phyloP scores from a whole-genome alignment of 1,284 basidiomycete species.

The Melampsora americana region DNA sequence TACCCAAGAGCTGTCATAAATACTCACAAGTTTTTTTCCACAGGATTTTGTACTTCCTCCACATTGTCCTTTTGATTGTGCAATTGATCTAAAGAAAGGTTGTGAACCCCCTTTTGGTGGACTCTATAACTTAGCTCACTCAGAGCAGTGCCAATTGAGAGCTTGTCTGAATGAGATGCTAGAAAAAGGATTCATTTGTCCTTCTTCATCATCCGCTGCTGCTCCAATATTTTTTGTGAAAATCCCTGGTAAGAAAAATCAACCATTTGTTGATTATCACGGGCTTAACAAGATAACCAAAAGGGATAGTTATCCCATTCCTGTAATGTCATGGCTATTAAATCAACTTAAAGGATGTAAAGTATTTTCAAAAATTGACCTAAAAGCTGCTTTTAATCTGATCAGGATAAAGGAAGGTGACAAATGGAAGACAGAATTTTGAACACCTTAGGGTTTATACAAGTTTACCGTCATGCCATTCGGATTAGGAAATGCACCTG shows the following conservation, averaged over 20 bases:
- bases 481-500: conserved; percentile 12
- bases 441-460: conserved; percentile 19
- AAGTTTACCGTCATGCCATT: conserved; percentile 18
- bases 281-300: too few relatives aligned
- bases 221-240: too few relatives aligned
- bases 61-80: neutral
- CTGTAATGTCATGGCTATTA: neutral
- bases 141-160: neutral
- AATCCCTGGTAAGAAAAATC: too few relatives aligned
- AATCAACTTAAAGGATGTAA: conserved; percentile 14
- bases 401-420: too few relatives aligned
- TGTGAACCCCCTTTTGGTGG: neutral
- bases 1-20: too few relatives aligned
- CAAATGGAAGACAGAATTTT: conserved; percentile 24
- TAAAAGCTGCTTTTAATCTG: conserved; percentile 26
- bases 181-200: too few relatives aligned
- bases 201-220: too few relatives aligned
- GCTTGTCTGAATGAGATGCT: neutral
- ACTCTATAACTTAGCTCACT: conserved; percentile 7
- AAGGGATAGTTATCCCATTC: too few relatives aligned
- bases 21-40: too few relatives aligned
- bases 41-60: too few relatives aligned
- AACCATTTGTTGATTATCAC: too few relatives aligned
- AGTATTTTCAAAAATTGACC: conserved; percentile 17
- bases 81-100: neutral